Evolutionary conservation across 2,329 filamentous ascomycete genomes (phyloP).

Genomic region (Exophiala alcalophila): DNA sequence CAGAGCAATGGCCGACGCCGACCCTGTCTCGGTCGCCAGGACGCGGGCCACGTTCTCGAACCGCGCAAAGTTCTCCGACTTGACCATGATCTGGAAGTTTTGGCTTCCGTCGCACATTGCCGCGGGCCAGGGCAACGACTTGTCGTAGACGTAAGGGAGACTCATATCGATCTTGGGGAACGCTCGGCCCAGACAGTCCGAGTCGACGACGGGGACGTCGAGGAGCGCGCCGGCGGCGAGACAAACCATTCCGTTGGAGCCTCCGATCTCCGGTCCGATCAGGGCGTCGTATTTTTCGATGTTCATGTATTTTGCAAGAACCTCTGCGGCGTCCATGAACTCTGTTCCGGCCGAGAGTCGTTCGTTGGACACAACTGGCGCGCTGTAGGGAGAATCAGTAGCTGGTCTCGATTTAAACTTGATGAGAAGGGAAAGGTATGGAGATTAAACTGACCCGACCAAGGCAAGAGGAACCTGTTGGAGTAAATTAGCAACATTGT

Average conservation of each 20-base stretch:
- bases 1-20: too few species aligned
- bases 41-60: slow-evolving; percentile 6
- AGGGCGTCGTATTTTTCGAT: neutral
- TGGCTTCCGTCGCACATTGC: slow-evolving; percentile 33
- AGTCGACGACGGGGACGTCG: slow-evolving; percentile 42
- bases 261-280: slow-evolving; percentile 41
- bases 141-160: slow-evolving; percentile 2
- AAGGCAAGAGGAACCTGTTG: too few species aligned
- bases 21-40: slow-evolving; percentile 41
- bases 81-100: slow-evolving; percentile 45
- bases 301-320: neutral
- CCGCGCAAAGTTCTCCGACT: slow-evolving; percentile 44
- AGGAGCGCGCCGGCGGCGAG: slow-evolving; percentile 52
- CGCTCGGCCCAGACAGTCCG: slow-evolving; percentile 41
- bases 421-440: slow-evolving; percentile 39
- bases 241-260: slow-evolving; percentile 61
- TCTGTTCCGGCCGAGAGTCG: slow-evolving; percentile 1
- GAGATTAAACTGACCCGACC: slow-evolving; percentile 44
- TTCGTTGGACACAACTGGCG: slow-evolving; percentile 5
- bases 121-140: neutral
- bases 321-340: neutral
- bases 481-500: too few species aligned
- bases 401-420: neutral
- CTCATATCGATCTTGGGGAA: slow-evolving; percentile 3
- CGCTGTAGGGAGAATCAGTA: neutral